These are phyloP conservation scores for Mortierella hygrophila DNA, from an alignment of 192 early-diverging fungal species.

Conservation along the genomic window DNA sequence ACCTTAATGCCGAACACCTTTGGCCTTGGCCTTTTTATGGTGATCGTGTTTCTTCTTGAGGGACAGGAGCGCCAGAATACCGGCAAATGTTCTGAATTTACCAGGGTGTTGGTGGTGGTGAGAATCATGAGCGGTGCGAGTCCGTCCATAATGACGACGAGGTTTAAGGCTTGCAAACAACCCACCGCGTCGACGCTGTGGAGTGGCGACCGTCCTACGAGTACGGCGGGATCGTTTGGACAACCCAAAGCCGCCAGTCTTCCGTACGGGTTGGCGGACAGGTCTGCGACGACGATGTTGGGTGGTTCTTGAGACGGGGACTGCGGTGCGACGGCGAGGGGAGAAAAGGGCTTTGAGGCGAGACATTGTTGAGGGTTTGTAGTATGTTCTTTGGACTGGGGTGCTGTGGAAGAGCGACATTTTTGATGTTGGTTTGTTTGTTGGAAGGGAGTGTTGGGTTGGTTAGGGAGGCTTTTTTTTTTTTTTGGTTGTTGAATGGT, in stretches of 20 bases:
- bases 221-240: constrained; percentile 11
- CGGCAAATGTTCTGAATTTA: constrained; percentile 16
- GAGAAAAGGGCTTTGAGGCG: constrained; percentile 31
- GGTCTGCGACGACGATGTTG: background rate
- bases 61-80: constrained; percentile 6
- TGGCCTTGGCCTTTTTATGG: background rate
- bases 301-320: background rate
- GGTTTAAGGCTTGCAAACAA: constrained; percentile 20
- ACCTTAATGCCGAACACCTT: background rate
- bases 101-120: constrained; percentile 3
- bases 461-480: background rate
- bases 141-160: background rate
- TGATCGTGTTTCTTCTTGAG: constrained; percentile 10
- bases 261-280: constrained; percentile 14
- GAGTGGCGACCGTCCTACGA: constrained; percentile 2
- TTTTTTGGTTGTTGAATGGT: background rate
- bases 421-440: background rate
- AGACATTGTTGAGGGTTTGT: constrained; percentile 38
- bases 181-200: constrained; percentile 4
- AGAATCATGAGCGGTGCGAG: background rate
- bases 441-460: background rate
- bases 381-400: constrained; percentile 37
- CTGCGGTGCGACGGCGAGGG: background rate
- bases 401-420: constrained; percentile 40
- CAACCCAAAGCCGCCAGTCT: background rate